phyloP scores from a whole-genome alignment of 306 rosid species.

The Ceratonia siliqua region DNA sequence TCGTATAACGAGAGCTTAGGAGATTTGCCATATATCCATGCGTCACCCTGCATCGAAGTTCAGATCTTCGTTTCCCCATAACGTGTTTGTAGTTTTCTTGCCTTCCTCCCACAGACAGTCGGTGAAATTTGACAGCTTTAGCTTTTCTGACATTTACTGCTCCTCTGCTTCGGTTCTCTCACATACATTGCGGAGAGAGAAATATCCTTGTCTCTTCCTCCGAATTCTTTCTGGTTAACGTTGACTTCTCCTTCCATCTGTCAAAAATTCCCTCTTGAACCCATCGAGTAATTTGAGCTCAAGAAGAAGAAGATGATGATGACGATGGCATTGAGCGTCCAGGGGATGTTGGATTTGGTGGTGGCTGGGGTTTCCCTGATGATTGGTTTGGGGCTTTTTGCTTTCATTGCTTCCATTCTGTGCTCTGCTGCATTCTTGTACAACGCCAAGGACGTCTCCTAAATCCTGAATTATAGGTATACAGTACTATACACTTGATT shows the following conservation, averaged over 20 bases:
- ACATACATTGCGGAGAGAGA: background rate
- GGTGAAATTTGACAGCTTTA: background rate
- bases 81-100: background rate
- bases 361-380: conserved; percentile 69
- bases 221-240: background rate
- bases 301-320: conserved; percentile 5
- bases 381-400: conserved; percentile 56
- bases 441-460: conserved; percentile 54
- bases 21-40: background rate
- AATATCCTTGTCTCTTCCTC: background rate
- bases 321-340: conserved; percentile 53
- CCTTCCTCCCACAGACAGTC: background rate
- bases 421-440: conserved; percentile 68
- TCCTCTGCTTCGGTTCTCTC: background rate
- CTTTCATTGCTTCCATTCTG: conserved; percentile 67
- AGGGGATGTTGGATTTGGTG: conserved; percentile 63
- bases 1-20: background rate
- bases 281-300: background rate
- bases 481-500: background rate
- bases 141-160: conserved; percentile 4
- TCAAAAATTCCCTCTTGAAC: background rate
- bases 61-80: background rate
- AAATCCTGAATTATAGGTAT: conserved; percentile 24
- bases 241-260: background rate
- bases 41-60: background rate